Base-by-base conservation (phyloP, 768 basidiomycete species). In the Coprinopsis marcescibilis region DNA sequence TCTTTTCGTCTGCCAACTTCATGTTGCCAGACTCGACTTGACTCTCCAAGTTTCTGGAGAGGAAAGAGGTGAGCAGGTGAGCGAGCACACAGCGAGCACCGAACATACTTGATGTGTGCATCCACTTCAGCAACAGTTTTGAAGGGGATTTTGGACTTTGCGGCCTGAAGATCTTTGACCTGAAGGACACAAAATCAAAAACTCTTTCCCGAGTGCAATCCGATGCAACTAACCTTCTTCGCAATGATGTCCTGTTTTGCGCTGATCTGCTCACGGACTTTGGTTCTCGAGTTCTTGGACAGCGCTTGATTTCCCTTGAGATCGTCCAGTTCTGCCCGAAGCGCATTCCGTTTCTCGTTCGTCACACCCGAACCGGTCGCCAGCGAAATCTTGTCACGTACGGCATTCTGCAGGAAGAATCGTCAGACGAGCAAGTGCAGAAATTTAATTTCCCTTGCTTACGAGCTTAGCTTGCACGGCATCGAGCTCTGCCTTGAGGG, bases 1-100 rank as follows among this genome's bases (percentile, higher is more conserved):
- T 84, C 68, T 96, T 97, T 67, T 99, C 96, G 47, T 96, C 94
- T 21, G 83, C 92, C 49, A 98, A 75, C 61, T 90, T 96, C 76
- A 99, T 75, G 49, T 57, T 80, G 20, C 95, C 95, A 3, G 89
- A 89, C 60, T 98, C 95, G 44, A 99, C 83, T 61, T 92, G 88
- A 59, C 80, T 85, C 41, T 98, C 89, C 50, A 96, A 71, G 51
- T 83, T 72, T 56, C 91, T 94, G 57, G 14, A 45, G 45, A 49
- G 52, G 30, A 47, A 48, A 21, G 17, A 37, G 29, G n/a, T 13
- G 1, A 42, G 39, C 41, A 23, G 14, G 24, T 36, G 46, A 26
- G 2, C 29, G 25, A 49, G 32, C 13, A 43, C 7, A 24, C 6
- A 4, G 26, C 11, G 5, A 15, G 41, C 14, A 5, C 6, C 11